Base-by-base conservation (phyloP, 2,329 filamentous ascomycete genomes). In the Talaromyces sp. region DNA sequence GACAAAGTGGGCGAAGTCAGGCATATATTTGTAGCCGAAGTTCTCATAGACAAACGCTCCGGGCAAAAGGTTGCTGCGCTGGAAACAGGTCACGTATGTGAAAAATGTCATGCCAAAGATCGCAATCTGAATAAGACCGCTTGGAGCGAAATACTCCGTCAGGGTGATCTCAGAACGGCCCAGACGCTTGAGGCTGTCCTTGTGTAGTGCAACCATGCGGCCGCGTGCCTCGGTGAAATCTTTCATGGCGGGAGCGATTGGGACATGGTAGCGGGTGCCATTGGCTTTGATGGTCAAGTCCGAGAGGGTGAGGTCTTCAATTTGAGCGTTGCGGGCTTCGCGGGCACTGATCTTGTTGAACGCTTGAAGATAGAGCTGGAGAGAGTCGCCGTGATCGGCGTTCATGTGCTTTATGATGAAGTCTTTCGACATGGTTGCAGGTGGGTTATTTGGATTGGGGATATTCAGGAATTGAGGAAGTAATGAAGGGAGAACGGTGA, bases 371-470 rank as follows among this genome's bases (percentile, higher is more conserved):
- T 92, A 96, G 67, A 88, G 82, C 52, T 82, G 77, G 45, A 96
- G 84, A 52, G 90, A 90, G 62, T 84, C 81, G 47, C 81, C 77
- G 75, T 96, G 93, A 72, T 93, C 88, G 39, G 78, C 77, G 76
- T 97, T 96, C 90, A 97, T 94, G 78, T 97, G 92, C 30, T 79
- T 79, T 67, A 93, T 83, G 70, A 91, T 86, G 53, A 86, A 84
- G 52, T 78, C 65, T 66, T 85, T 85, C 53, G 65, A 59, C 58
- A 65, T 67, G 47, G 39, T 56, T 47, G 49, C 24, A 27, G 24
- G 24, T 27, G 24, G 24, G 24, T 27, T 27, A 27, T n/a, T n/a
- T n/a, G n/a, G n/a, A n/a, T 32, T 32, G 29, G n/a, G 32, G 32
- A 13, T 11, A 14, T 6, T 35, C 11, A 13, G 32, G n/a, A 6